Evolutionary conservation across 345 rosid genomes (phyloP), one percentile per base, ranked within the genome.

Genomic region (Sisymbrium altissimum): DNA sequence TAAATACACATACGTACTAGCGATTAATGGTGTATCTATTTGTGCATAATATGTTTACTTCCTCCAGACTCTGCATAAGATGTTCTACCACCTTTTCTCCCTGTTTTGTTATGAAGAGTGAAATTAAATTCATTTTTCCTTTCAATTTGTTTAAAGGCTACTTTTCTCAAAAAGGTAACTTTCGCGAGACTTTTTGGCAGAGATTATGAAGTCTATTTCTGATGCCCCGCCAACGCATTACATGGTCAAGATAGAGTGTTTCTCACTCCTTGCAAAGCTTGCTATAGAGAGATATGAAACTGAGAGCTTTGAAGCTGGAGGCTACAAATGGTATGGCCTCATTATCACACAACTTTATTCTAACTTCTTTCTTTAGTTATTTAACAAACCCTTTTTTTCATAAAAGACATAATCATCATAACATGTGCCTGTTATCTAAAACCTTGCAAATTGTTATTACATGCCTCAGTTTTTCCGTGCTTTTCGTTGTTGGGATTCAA

Each of bases 281-380:
- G 64, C 72, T 19, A 48, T 80, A 36, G 86, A 83, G 30, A 86
- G 81, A 62, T 88, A 87, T 48, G 97, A 88, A 81, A 81, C 92
- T 2, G 83, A 68, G 32, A 77, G 66, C 66, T 88, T 90, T 76
- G 84, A 83, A 80, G 94, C 94, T 15, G 83, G 87, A 55, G 94
- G 94, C 70, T 86, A 80, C 82, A 84, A 82, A 81, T 91, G 97
- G 94, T 87, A 25, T 7, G 49, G 0, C 48, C 30, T 59, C 73
- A 39, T 45, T 35, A 6, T 15, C 4, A 65, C 46, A n/a, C 2
- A 15, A 38, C 58, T 49, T 60, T 71, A 2, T 68, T 35, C 15
- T 44, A n/a, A 33, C 12, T 1, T 36, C 7, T 36, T 35, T 54
- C 19, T 43, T 43, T 41, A 54, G 10, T 32, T 54, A 63, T 52